Base-by-base conservation (phyloP, 192 early-diverging fungal genomes). In the Coemansia sp. region DNA sequence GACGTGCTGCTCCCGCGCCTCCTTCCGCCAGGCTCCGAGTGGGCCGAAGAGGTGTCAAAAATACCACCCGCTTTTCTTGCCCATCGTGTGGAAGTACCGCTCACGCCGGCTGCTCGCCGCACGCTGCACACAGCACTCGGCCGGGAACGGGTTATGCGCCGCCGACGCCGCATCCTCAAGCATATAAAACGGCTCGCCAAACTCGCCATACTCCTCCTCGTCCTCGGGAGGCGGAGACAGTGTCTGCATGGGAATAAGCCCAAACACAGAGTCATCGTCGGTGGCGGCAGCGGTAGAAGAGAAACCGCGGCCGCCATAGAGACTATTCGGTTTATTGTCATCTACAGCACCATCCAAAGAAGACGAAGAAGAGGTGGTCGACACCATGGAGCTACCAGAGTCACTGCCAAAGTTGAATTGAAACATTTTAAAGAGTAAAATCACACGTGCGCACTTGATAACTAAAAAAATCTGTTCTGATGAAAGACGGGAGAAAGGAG, bases 11-110 rank as follows among this genome's bases (percentile, higher is more conserved):
- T 51, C 23, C 48, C 48, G 11, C 48, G 48, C 48, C 48, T 9
- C 48, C 23, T 26, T 0, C 8, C 21, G 45, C 42, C 43, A 26
- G 66, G 73, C 66, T 69, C 80, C 7, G 16, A 28, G 24, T 23
- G 26, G 18, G 1, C 35, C 56, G 62, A 76, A 61, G 79, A n/a
- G 63, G 8, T 67, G 77, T 84, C 82, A 84, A 84, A 84, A 71
- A 68, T 71, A 84, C 82, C 82, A 84, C 82, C 82, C 82, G 36
- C 62, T 24, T 73, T 84, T 76, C 74, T 79, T 84, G 24, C 82
- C 82, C 82, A 73, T 67, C 65, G 70, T 75, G 67, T 55, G 79
- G 65, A 73, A 84, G 65, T 76, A 84, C 67, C 69, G 73, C 51
- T 84, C 82, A 18, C 70, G 76, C 56, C 70, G 57, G 42, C 71